Conservation (phyloP, 2,329 filamentous ascomycete genomes). For the Dactylellina leptospora region DNA sequence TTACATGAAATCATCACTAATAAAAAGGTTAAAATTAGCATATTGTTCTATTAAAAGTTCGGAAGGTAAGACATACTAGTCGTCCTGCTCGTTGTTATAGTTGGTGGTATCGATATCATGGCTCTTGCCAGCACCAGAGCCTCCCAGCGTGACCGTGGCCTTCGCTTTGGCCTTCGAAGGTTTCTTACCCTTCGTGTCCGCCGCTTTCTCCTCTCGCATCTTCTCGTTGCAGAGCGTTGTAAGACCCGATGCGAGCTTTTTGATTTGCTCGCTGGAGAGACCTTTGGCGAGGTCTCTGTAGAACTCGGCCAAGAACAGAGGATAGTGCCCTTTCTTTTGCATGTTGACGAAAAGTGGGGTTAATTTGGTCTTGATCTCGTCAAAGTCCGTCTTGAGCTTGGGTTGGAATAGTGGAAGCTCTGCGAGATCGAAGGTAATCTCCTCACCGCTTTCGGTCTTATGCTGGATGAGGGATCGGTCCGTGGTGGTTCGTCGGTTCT, state of each 20-base stretch:
- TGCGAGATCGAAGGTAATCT: constrained; percentile 75
- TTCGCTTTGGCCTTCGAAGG: constrained; percentile 96
- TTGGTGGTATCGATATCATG: constrained; percentile 73
- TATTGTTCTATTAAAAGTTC: neutral
- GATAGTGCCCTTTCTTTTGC: constrained; percentile 88
- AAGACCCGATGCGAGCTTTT: constrained; percentile 87
- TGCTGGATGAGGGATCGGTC: constrained; percentile 63
- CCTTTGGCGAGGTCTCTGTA: constrained; percentile 86
- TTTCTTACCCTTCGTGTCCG: constrained; percentile 96
- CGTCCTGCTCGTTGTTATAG: constrained; percentile 79
- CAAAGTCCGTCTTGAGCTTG: constrained; percentile 84
- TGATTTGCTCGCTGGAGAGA: constrained; percentile 89
- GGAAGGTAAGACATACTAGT: constrained; percentile 74
- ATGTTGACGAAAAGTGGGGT: constrained; percentile 78
- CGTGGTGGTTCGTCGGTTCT: constrained; percentile 71
- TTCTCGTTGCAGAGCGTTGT: constrained; percentile 97
- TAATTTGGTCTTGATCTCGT: constrained; percentile 78
- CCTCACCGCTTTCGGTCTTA: constrained; percentile 69
- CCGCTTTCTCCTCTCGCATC: constrained; percentile 96
- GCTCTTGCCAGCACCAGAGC: constrained; percentile 65
- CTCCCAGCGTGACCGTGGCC: constrained; percentile 75
- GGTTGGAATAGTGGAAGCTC: constrained; percentile 87
- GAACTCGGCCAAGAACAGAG: constrained; percentile 90
- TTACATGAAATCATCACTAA: constrained; percentile 49
- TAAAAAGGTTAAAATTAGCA: neutral